phyloP scores from a whole-genome alignment of 1,284 basidiomycete genomes.

The Ganoderma sp. region DNA sequence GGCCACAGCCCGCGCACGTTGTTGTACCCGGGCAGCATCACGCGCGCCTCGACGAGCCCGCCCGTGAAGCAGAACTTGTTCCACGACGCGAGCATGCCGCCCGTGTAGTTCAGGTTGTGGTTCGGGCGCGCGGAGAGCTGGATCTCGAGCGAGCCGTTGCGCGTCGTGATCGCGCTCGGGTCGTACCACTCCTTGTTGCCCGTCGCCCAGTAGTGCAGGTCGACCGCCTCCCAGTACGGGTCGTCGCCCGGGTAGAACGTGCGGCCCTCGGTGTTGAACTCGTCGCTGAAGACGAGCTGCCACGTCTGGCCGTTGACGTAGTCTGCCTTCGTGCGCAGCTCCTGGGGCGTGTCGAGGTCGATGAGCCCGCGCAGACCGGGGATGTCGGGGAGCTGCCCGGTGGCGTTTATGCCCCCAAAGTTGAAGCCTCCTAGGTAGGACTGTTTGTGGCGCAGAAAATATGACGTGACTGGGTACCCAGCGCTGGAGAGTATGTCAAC shows the following conservation, averaged over 20 bases:
- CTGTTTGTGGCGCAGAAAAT: slow-evolving; percentile 30
- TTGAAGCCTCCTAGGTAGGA: slow-evolving; percentile 73
- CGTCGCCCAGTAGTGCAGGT: slow-evolving; percentile 12
- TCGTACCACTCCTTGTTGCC: slow-evolving; percentile 13
- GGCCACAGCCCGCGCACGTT: slow-evolving; percentile 59
- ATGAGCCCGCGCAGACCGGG: slow-evolving; percentile 71
- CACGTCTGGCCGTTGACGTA: slow-evolving; percentile 53
- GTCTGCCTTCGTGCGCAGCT: slow-evolving; percentile 63
- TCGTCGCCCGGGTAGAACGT: slow-evolving; percentile 12
- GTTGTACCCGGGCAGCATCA: slow-evolving; percentile 79
- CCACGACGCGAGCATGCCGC: slow-evolving; percentile 77
- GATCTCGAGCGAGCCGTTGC: slow-evolving; percentile 77
- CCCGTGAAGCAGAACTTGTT: slow-evolving; percentile 96
- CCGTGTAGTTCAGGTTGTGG: slow-evolving; percentile 78
- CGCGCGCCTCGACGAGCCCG: slow-evolving; percentile 70
- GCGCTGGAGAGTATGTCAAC: neutral
- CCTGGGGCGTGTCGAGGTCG: slow-evolving; percentile 75
- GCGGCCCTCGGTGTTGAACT: slow-evolving; percentile 7
- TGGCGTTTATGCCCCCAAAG: slow-evolving; percentile 79
- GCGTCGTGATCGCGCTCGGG: slow-evolving; percentile 5
- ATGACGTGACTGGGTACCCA: slow-evolving; percentile 4
- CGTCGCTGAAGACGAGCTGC: slow-evolving; percentile 71
- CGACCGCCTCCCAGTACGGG: slow-evolving; percentile 13
- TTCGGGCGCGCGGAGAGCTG: slow-evolving; percentile 69
- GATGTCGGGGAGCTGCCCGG: slow-evolving; percentile 73